Evolutionary conservation across 164 flowering plant species (phyloP).

Genomic region (Magnolia changhungtana): DNA sequence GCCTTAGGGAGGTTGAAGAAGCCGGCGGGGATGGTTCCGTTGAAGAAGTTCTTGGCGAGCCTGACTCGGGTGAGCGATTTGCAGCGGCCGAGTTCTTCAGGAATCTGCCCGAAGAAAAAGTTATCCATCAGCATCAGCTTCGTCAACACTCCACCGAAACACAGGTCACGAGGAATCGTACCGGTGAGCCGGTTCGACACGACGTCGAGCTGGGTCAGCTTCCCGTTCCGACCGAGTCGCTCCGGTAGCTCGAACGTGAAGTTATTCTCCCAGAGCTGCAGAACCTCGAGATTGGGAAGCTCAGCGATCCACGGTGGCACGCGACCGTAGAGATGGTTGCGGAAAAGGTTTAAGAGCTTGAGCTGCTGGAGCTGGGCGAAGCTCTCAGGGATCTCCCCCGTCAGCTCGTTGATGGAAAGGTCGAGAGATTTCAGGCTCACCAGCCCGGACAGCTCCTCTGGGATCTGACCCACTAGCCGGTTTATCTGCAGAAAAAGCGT

Average conservation of each 20-base stretch:
- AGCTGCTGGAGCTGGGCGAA: constrained; percentile 49
- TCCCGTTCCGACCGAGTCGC: constrained; percentile 66
- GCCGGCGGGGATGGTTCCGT: constrained; percentile 72
- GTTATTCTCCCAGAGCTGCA: constrained; percentile 81
- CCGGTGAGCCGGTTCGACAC: constrained; percentile 73
- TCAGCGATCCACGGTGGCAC: constrained; percentile 70
- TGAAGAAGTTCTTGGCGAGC: constrained; percentile 45
- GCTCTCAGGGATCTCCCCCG: constrained; percentile 66
- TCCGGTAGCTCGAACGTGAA: constrained; percentile 67
- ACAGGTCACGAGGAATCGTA: constrained; percentile 53
- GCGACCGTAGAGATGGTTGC: constrained; percentile 58
- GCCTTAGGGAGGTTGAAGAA: constrained; percentile 54
- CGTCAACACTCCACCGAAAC: constrained; percentile 55
- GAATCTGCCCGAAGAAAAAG: constrained; percentile 66
- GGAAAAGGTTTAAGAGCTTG: constrained; percentile 54
- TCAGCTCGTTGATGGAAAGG: constrained; percentile 56
- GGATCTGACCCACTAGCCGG: constrained; percentile 53
- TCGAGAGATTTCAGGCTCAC: constrained; percentile 57
- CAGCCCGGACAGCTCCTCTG: constrained; percentile 55
- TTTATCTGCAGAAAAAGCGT: constrained; percentile 70
- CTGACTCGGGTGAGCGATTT: constrained; percentile 56
- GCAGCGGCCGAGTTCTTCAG: constrained; percentile 73
- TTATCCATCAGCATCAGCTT: constrained; percentile 64
- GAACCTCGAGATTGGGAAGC: constrained; percentile 59
- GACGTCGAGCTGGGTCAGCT: constrained; percentile 52